These are phyloP conservation scores for Murraya koenigii DNA, from an alignment of 345 rosid species.

Conservation along the genomic window DNA sequence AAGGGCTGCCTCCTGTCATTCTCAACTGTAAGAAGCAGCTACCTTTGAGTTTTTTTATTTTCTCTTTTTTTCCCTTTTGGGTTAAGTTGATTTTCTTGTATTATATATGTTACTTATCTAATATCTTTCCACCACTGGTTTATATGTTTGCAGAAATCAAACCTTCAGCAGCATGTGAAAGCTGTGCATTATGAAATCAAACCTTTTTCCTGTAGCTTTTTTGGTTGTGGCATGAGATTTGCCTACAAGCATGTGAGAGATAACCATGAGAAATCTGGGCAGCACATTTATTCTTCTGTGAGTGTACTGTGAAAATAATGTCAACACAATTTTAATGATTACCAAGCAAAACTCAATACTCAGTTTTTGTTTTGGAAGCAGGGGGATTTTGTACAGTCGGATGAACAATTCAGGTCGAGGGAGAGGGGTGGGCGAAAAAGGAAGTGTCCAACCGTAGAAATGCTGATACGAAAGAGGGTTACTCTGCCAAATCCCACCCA, in stretches of 20 bases:
- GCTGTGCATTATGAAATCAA: slow-evolving; percentile 62
- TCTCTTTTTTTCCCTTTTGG: background rate
- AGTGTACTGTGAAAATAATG: slow-evolving; percentile 19
- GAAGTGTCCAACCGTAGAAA: slow-evolving; percentile 50
- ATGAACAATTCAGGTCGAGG: slow-evolving; percentile 58
- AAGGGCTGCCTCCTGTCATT: slow-evolving; percentile 64
- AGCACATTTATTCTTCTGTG: slow-evolving; percentile 57
- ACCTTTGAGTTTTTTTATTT: background rate
- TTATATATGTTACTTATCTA: background rate
- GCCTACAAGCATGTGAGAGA: slow-evolving; percentile 80
- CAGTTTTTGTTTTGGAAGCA: slow-evolving; percentile 23
- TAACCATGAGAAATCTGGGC: slow-evolving; percentile 60
- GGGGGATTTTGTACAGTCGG: slow-evolving; percentile 77
- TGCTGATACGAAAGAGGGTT: slow-evolving; percentile 65
- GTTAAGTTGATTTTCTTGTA: background rate
- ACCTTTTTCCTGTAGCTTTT: slow-evolving; percentile 54
- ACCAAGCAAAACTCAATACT: too few species aligned
- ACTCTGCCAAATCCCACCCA: slow-evolving; percentile 22
- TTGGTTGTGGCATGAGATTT: slow-evolving; percentile 67
- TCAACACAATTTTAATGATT: background rate
- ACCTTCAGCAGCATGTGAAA: slow-evolving; percentile 60
- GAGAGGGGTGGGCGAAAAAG: slow-evolving; percentile 88
- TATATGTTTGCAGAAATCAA: slow-evolving; percentile 51
- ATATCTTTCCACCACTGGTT: background rate
- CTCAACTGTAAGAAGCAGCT: slow-evolving; percentile 47